Evolutionary conservation across 345 rosid genomes (phyloP), one percentile per base, ranked within the genome.

Genomic region (Gossypium bickii): DNA sequence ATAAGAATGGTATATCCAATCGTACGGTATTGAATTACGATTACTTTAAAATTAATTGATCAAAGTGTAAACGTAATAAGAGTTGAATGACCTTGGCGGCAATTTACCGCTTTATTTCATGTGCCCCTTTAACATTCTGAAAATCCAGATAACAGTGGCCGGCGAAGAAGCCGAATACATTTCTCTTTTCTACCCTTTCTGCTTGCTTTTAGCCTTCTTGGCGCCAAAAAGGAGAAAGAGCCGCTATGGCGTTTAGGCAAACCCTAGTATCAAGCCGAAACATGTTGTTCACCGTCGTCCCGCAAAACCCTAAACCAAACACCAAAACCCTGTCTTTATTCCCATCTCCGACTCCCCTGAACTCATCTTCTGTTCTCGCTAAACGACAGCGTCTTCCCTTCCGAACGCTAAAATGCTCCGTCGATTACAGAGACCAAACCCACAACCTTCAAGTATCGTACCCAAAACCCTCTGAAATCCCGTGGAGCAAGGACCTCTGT

Each of bases 401-500:
- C 68, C 74, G 75, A 17, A 64, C 72, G 18, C 58, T 83, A 43
- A 84, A 72, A 78, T 85, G 84, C 72, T 85, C 84, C 12, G 17
- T 73, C 45, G 78, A 81, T 72, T 75, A 77, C 82, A 72, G 70
- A 67, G 84, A 83, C 65, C 66, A 77, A 44, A 70, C 8, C 70
- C 72, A 66, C 63, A 44, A 68, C 70, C 77, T 77, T 72, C 83
- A 70, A 24, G 79, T 24, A n/a, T 72, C 74, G 34, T 65, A 65
- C 63, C 71, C 83, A 7, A 79, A 75, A 34, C 90, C 89, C 18
- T 47, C 74, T 1, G 89, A 83, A 77, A 77, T 89, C 72, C 88
- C 82, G 11, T 89, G 91, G 91, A 75, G 77, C 43, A 89, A 87
- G 88, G 88, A 87, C 61, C 87, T 89, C 70, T 74, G 83, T 70